phyloP scores from a whole-genome alignment of 371 early-diverging fungal genomes.

The Mortierella sp. region DNA sequence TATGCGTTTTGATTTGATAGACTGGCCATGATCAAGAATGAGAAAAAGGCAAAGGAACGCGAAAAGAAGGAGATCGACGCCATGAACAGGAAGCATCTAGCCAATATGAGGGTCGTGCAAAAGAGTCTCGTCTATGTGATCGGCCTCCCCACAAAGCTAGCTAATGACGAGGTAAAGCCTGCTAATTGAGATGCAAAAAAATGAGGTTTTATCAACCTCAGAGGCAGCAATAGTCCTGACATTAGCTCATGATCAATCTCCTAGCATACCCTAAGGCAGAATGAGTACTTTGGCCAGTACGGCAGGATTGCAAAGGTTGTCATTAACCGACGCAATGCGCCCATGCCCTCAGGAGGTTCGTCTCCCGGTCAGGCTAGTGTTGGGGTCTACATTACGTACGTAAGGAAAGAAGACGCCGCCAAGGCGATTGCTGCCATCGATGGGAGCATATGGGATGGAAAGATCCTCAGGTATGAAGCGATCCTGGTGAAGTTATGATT shows the following conservation, averaged over 20 bases:
- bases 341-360: constrained; percentile 60
- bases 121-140: constrained; percentile 96
- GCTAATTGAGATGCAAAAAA: neutral
- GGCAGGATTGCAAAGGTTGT: constrained; percentile 95
- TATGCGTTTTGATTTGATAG: constrained; percentile 54
- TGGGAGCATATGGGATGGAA: constrained; percentile 90
- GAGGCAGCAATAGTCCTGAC: too few species aligned
- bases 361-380: constrained; percentile 68
- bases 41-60: constrained; percentile 89
- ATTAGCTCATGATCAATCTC: too few species aligned
- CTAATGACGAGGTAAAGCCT: constrained; percentile 86
- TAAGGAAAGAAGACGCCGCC: constrained; percentile 89
- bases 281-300: constrained; percentile 97
- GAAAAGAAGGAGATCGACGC: constrained; percentile 91
- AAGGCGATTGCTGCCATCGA: constrained; percentile 93
- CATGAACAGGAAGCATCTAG: constrained; percentile 86
- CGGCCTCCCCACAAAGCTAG: constrained; percentile 86
- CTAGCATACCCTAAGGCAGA: constrained; percentile 68
- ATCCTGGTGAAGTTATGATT: neutral
- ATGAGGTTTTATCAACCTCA: too few species aligned
- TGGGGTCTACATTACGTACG: constrained; percentile 93
- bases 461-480: constrained; percentile 71
- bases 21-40: constrained; percentile 71
- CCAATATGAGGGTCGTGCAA: constrained; percentile 93
- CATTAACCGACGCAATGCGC: constrained; percentile 77